Evolutionary conservation across 2,329 filamentous ascomycete species (phyloP), one percentile per base, ranked within the genome.

Genomic region (Fusarium compactum): DNA sequence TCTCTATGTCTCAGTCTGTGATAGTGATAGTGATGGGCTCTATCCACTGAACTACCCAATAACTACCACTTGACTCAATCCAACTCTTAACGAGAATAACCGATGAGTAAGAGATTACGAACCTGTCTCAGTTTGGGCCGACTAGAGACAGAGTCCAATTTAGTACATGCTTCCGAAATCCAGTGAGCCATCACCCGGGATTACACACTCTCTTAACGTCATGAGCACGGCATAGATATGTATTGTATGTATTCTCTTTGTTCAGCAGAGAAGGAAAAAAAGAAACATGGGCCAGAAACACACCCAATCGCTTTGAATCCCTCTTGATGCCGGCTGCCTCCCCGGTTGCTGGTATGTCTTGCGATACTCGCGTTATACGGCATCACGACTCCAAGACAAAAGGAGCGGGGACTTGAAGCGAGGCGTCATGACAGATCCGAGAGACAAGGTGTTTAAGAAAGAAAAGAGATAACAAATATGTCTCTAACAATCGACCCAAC

Each of bases 341-440:
- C 72, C 70, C 58, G 57, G 57, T 58, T 57, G 62, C 52, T 68
- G 63, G 40, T 41, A 59, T 59, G 43, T 32, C 65, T 57, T 55
- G 45, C 47, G 41, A 27, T 46, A 24, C 24, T 58, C 34, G 56
- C 40, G 61, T 65, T 65, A 16, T 54, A 65, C 48, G 34, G 16
- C 51, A 34, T 55, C 27, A 32, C 71, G 57, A 70, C 63, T 38
- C 41, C 15, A 57, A 50, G 53, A 57, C 43, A 57, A 40, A 65
- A 52, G 55, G 59, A 56, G 63, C 53, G 60, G 62, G 51, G 25
- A 71, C 63, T 54, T 70, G 53, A 22, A n/a, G 34, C 34, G 25
- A 45, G 11, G 30, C 66, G 47, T 62, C 44, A 65, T 51, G 60
- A 51, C 30, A 60, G 50, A 46, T 53, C 32, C 32, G 52, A 47